These are phyloP conservation scores for Lactarius evosmus DNA, from an alignment of 768 basidiomycete genomes.

Conservation along the genomic window DNA sequence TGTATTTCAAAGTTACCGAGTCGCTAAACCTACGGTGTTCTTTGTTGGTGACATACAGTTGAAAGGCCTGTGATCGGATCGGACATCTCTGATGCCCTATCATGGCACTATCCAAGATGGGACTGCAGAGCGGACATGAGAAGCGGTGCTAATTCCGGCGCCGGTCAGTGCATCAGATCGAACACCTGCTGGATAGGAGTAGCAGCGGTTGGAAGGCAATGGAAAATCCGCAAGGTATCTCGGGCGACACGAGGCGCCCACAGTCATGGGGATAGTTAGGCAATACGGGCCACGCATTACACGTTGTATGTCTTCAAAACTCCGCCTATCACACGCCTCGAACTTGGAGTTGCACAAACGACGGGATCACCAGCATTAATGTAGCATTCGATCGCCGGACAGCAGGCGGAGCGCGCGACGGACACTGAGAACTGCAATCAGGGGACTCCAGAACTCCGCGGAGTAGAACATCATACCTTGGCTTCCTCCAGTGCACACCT, in stretches of 20 bases:
- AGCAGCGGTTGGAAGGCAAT: not conserved
- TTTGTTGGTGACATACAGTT: not conserved
- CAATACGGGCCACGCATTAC: not conserved
- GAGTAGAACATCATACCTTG: not conserved
- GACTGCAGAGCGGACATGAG: not conserved
- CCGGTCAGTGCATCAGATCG: not conserved
- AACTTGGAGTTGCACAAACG: not conserved
- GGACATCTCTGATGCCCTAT: not conserved
- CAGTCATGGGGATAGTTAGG: not conserved
- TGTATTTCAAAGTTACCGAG: not conserved
- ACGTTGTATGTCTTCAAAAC: not conserved
- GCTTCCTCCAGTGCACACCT: not conserved
- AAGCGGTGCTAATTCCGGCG: not conserved
- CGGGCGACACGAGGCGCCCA: not conserved
- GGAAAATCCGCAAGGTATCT: not conserved
- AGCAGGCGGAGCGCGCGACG: conserved; percentile 3
- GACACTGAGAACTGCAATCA: not conserved
- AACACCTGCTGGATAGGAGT: not conserved
- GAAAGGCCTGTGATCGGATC: not conserved
- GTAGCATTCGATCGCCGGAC: not conserved
- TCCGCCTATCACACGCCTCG: not conserved
- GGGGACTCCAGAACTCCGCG: not conserved
- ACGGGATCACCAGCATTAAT: not conserved
- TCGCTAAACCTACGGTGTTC: not conserved
- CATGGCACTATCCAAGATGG: not conserved